Conservation (phyloP, 1,139 yeast species). For the Wickerhamomyces sp. region DNA sequence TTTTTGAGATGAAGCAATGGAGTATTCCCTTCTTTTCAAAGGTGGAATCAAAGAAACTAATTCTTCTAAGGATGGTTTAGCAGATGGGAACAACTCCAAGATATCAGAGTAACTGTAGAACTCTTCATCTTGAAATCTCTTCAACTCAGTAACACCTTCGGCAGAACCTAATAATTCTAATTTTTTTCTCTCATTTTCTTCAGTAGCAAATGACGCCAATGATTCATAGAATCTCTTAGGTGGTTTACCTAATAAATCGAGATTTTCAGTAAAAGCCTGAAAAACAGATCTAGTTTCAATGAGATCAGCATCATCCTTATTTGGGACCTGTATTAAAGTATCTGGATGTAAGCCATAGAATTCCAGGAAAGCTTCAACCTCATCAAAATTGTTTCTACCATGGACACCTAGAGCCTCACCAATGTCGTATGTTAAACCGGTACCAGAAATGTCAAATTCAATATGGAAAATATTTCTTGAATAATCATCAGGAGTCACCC, state of each 20-base stretch:
- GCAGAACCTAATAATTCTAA: constrained; percentile 64
- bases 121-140: constrained; percentile 81
- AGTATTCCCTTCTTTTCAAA: constrained; percentile 94
- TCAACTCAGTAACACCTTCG: constrained; percentile 84
- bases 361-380: constrained; percentile 64
- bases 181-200: constrained; percentile 59
- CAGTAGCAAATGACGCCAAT: constrained; percentile 68
- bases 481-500: constrained; percentile 89
- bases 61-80: constrained; percentile 73
- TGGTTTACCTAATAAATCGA: constrained; percentile 92
- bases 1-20: constrained; percentile 96
- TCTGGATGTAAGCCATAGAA: constrained; percentile 71
- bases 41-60: constrained; percentile 75
- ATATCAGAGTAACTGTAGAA: constrained; percentile 80
- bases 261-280: constrained; percentile 73
- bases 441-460: constrained; percentile 87
- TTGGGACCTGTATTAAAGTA: constrained; percentile 64
- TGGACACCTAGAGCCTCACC: constrained; percentile 98
- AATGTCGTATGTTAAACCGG: constrained; percentile 86
- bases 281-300: constrained; percentile 75
- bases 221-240: constrained; percentile 92
- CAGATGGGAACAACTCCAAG: constrained; percentile 74
- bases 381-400: constrained; percentile 70
- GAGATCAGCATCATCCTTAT: constrained; percentile 55
- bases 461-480: constrained; percentile 96